Base-by-base conservation (phyloP, 2,329 filamentous ascomycete species). In the Fusarium subtropicale region DNA sequence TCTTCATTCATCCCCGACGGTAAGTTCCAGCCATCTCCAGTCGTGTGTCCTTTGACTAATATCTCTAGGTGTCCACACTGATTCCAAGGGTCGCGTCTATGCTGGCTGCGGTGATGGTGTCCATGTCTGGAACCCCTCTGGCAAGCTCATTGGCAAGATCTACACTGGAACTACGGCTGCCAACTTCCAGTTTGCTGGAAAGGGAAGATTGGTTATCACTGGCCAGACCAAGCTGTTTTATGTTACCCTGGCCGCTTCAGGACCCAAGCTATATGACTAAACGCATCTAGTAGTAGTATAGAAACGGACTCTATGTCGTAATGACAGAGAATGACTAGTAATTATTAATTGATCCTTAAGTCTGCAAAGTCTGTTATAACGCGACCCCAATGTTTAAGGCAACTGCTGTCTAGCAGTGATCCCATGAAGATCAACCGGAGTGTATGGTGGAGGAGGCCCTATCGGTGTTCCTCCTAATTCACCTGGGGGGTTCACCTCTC, bases 1-100 rank as follows among this genome's bases (percentile, higher is more conserved):
- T 80, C 85, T 38, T 73, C 80, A 1, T 85, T 85, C 3, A 78
- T 88, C 5, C 87, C 89, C 0, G 89, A 91, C 61, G 89, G 90
- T 78, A 78, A 39, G 77, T 72, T 5, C 1, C 3, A 12, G 2
- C 6, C 16, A 2, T 7, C 1, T 69, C 78, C 2, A 10, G 4
- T 5, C 5, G 2, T 2, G 2, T 7, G 2, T 15, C 1, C 28
- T 20, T 11, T 4, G 38, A n/a, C 31, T 59, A 15, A 68, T 3
- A 9, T 10, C 3, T 7, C 0, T 24, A 82, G 91, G 69, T 80
- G 84, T 88, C 46, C 85, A 88, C 60, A 82, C 81, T 56, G 86
- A 88, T 66, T 76, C 80, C 30, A 77, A 83, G n/a, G 87, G 87
- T 1, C 86, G 88, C 44, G 81, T 90, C 5, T 90, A 85, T 68